Conservation (phyloP, 306 rosid genomes). For the Vigna hirtella region DNA sequence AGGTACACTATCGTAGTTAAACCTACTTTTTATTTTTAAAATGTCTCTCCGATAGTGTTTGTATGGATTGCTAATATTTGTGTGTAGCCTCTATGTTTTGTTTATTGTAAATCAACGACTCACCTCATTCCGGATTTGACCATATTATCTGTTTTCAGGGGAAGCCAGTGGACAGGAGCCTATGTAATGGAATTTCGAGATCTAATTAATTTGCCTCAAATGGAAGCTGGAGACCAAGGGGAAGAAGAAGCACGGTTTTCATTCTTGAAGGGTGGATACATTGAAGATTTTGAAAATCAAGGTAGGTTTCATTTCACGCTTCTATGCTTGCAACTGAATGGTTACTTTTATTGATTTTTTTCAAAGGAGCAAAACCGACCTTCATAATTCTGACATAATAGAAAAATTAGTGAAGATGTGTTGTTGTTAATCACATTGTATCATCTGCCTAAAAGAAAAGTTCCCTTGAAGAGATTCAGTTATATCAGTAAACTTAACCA, state of each 20-base stretch:
- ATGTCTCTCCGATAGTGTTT: conserved; percentile 4
- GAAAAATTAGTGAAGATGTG: conserved; percentile 27
- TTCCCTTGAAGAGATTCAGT: too few species aligned
- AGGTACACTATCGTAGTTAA: conserved; percentile 56
- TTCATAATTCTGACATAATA: not conserved
- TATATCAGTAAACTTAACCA: too few species aligned
- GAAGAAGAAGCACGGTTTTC: conserved; percentile 89
- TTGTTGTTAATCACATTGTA: not conserved
- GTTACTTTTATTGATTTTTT: not conserved
- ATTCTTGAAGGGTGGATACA: conserved; percentile 82
- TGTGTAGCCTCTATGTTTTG: conserved; percentile 5
- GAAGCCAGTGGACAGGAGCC: conserved; percentile 91
- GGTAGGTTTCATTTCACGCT: conserved; percentile 54
- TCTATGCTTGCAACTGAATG: conserved; percentile 25
- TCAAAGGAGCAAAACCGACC: not conserved
- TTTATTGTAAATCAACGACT: not conserved
- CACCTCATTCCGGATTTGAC: conserved; percentile 27
- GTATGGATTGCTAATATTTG: not conserved
- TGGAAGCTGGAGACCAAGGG: conserved; percentile 50
- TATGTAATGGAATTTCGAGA: conserved; percentile 77
- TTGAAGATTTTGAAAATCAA: conserved; percentile 71
- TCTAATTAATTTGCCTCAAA: conserved; percentile 58
- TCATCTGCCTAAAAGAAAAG: too few species aligned
- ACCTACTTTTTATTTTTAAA: not conserved
- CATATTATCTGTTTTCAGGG: conserved; percentile 56